These are phyloP conservation scores for Cenchrus fungigraminus DNA, from an alignment of 176 grass and related monocot genomes.

Conservation along the genomic window DNA sequence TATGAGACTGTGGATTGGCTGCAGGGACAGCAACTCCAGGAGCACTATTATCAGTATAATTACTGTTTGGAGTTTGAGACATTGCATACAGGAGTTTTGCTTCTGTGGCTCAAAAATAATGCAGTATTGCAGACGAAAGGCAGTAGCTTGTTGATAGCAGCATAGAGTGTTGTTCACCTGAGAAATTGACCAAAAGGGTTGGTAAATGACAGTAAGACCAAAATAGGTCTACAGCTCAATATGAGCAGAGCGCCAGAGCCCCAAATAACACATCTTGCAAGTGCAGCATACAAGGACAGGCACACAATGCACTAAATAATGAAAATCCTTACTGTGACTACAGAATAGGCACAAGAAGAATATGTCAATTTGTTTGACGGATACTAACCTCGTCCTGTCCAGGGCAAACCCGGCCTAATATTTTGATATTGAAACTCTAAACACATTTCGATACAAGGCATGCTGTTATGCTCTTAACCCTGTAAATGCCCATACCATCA, in stretches of 20 bases:
- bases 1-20: neutral
- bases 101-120: neutral
- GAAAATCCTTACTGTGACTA: neutral
- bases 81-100: neutral
- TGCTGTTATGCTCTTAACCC: neutral
- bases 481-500: neutral
- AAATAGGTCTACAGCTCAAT: neutral
- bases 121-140: neutral
- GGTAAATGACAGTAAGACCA: neutral
- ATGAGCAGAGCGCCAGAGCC: neutral
- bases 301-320: neutral
- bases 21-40: neutral
- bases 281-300: neutral
- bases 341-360: neutral
- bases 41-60: neutral
- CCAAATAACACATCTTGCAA: neutral
- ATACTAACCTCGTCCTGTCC: neutral
- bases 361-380: neutral
- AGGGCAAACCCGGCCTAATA: neutral
- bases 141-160: neutral
- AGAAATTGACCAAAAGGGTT: neutral
- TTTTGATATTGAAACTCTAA: neutral
- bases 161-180: neutral
- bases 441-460: neutral
- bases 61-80: conserved; percentile 18